Evolutionary conservation across 2,329 filamentous ascomycete species (phyloP).

Genomic region (Xylaria sp.): DNA sequence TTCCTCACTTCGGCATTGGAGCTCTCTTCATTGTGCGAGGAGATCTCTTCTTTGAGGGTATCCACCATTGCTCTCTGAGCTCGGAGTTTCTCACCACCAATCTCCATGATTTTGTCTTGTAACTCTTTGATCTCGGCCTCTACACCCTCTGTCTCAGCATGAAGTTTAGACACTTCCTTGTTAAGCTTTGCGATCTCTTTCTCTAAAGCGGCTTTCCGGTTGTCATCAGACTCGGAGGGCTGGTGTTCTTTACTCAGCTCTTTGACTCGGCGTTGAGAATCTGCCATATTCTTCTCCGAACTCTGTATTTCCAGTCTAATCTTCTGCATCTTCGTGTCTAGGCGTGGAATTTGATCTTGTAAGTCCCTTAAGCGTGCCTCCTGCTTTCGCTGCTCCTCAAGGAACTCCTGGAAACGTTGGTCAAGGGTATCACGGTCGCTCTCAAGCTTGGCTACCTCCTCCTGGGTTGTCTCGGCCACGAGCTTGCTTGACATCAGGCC

Average conservation of each 20-base stretch:
- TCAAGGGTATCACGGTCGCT: constrained; percentile 85
- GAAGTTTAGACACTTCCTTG: constrained; percentile 79
- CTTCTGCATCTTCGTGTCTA: constrained; percentile 93
- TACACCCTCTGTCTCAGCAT: constrained; percentile 82
- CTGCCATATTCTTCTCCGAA: constrained; percentile 79
- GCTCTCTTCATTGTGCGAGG: constrained; percentile 78
- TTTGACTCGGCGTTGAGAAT: constrained; percentile 82
- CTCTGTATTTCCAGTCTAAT: constrained; percentile 87
- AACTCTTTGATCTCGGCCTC: constrained; percentile 92
- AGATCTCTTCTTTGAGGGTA: constrained; percentile 82
- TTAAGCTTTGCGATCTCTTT: constrained; percentile 78
- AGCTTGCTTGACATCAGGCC: constrained; percentile 98
- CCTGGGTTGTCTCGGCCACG: constrained; percentile 82
- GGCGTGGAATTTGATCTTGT: constrained; percentile 76
- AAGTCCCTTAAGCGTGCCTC: constrained; percentile 75
- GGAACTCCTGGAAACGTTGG: constrained; percentile 80
- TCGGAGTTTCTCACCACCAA: constrained; percentile 91
- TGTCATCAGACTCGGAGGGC: constrained; percentile 80
- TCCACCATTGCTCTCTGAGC: constrained; percentile 92
- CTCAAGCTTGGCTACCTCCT: constrained; percentile 88
- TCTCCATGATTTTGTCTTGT: constrained; percentile 98
- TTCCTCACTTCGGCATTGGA: constrained; percentile 86
- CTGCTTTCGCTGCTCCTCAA: constrained; percentile 81
- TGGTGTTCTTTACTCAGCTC: constrained; percentile 84
- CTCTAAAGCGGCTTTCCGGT: constrained; percentile 72